phyloP scores from a whole-genome alignment of 2,329 filamentous ascomycete species.

The Neofusicoccum laricinum region DNA sequence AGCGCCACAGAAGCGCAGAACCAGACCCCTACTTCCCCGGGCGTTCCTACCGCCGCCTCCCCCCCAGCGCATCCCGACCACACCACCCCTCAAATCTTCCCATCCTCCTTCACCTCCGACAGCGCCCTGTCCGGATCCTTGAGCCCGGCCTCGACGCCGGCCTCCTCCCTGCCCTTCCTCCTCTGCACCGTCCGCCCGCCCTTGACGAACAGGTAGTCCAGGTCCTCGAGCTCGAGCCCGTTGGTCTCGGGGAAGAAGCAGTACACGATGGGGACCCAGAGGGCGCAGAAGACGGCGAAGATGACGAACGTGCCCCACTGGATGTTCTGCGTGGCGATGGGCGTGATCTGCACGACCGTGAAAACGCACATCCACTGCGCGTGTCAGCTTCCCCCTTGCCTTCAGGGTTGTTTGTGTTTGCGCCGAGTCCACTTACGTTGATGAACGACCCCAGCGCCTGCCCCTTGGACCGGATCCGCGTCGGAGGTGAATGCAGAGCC shows the following conservation, averaged over 20 bases:
- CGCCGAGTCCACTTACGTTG: conserved; percentile 9
- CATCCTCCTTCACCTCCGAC: background rate
- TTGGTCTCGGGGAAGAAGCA: conserved; percentile 66
- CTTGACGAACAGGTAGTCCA: conserved; percentile 32
- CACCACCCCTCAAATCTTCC: background rate
- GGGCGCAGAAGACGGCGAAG: conserved; percentile 69
- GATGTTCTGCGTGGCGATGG: conserved; percentile 47
- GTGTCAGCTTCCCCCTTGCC: too few species aligned
- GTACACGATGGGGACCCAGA: conserved; percentile 67
- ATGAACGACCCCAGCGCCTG: conserved; percentile 37
- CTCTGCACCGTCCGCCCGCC: conserved; percentile 18
- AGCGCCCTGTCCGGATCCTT: background rate
- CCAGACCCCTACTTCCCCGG: background rate
- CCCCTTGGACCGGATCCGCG: conserved; percentile 39
- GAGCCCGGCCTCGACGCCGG: background rate
- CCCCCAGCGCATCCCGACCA: background rate
- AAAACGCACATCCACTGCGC: conserved; percentile 20
- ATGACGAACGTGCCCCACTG: conserved; percentile 66
- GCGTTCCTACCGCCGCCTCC: background rate
- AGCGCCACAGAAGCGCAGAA: too few species aligned
- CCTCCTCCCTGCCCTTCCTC: conserved; percentile 1
- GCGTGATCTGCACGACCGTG: conserved; percentile 39
- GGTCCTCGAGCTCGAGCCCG: conserved; percentile 70
- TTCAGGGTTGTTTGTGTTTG: too few species aligned
- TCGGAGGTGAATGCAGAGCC: too few species aligned